Evolutionary conservation across 2,329 filamentous ascomycete genomes (phyloP), one percentile per base, ranked within the genome.

Genomic region (Colletotrichum cordylinicola): DNA sequence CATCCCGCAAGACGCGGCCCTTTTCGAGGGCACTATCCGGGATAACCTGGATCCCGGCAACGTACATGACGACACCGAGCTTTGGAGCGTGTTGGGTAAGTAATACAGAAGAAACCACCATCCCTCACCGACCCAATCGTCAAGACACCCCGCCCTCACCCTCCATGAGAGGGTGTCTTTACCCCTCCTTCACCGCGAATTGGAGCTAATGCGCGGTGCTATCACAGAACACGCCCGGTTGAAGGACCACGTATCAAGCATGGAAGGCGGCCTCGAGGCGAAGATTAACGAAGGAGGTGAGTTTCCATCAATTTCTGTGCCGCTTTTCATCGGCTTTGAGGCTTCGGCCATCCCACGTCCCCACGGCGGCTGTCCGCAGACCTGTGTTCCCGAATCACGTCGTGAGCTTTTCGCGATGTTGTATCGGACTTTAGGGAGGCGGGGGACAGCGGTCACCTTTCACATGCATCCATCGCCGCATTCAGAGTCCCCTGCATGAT

Each of bases 21-120:
- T 99, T 77, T 99, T 99, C 81, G 95, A 98, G 85, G 96, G 96
- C 67, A 96, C 94, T 10, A 91, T 99, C 78, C 92, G 97, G 79
- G 97, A 99, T 85, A 99, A 99, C 82, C 90, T 98, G 52, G 97
- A 99, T 83, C 98, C 98, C 29, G 95, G 94, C 33, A 95, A 98
- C 83, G 95, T 98, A 70, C 96, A 98, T 82, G 96, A 98, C 85
- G 98, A 99, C 85, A 98, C 96, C 7, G 97, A 98, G 83, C 89
- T 99, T 39, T 99, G 97, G 97, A 98, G 94, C 83, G 96, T 98
- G 76, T 89, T 98, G 77, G 95, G 95, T 96, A 90, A 85, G 94
- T 90, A 79, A 79, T 74, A 79, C 79, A 67, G 24, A 24, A 65
- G 24, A 60, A 39, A 75, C 52, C 31, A 27, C 74, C 65, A 39